Percentiles rank a stretch among this genome's conserved stretches.
phyloP scores from a whole-genome alignment of 495 filamentous ascomycete species.

The Penicillium goetzii region DNA sequence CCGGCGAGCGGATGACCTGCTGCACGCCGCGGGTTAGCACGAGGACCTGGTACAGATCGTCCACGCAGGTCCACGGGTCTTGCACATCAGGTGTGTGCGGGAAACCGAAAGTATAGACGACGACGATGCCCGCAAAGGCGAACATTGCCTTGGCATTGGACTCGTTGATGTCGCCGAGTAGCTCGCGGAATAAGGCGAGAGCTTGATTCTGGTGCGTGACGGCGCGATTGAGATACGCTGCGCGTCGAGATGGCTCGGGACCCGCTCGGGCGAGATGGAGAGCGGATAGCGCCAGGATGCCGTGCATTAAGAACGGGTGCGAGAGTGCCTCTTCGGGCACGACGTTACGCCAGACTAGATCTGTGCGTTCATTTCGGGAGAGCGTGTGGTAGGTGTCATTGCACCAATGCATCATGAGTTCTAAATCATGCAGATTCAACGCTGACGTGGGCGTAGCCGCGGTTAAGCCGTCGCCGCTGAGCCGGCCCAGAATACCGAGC shows the following conservation, averaged over 20 bases:
- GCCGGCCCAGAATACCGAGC: conserved; percentile 33
- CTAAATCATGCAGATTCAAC: conserved; percentile 43
- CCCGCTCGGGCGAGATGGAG: conserved; percentile 49
- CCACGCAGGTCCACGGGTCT: conserved; percentile 42
- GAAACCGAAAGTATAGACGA: conserved; percentile 55
- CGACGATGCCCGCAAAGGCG: conserved; percentile 52
- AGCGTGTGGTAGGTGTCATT: conserved; percentile 40
- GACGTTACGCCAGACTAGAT: conserved; percentile 46
- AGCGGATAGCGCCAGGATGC: conserved; percentile 53
- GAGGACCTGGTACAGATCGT: conserved; percentile 49
- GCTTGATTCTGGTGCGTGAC: conserved; percentile 54
- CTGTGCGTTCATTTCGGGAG: conserved; percentile 37
- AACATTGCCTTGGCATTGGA: conserved; percentile 56
- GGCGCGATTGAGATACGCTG: conserved; percentile 43
- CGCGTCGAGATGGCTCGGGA: conserved; percentile 25
- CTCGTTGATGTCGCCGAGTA: conserved; percentile 45
- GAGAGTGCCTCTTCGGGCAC: conserved; percentile 52
- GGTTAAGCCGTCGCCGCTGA: conserved; percentile 21
- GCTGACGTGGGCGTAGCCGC: conserved; percentile 12
- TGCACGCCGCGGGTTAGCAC: conserved; percentile 50
- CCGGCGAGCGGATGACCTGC: conserved; percentile 41
- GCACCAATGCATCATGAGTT: conserved; percentile 53
- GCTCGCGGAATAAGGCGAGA: conserved; percentile 48
- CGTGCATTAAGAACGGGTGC: conserved; percentile 56
- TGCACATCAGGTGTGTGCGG: conserved; percentile 42